phyloP scores from a whole-genome alignment of 768 basidiomycete genomes.

The Collybiopsis luxurians region DNA sequence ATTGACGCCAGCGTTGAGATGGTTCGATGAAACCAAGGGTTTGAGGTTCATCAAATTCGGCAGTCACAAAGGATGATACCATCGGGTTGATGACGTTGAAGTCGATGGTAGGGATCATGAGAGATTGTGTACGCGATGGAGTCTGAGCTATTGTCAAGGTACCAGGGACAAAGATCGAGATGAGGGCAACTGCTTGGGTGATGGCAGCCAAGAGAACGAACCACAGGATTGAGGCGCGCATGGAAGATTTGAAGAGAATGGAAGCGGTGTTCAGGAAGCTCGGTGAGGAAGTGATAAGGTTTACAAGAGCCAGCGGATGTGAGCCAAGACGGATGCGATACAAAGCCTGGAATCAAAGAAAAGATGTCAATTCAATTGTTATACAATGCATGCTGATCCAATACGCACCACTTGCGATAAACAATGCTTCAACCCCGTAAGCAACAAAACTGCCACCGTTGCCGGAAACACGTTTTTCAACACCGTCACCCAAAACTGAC shows the following conservation, averaged over 20 bases:
- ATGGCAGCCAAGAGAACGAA: not conserved
- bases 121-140: not conserved
- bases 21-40: not conserved
- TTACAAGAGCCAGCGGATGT: not conserved
- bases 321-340: not conserved
- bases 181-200: not conserved
- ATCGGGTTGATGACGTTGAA: not conserved
- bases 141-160: not conserved
- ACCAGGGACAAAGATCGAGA: not conserved
- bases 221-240: not conserved
- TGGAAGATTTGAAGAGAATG: not conserved
- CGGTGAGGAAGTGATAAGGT: not conserved
- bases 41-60: not conserved
- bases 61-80: not conserved
- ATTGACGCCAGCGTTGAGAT: not conserved
- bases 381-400: not conserved
- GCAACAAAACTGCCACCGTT: not conserved
- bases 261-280: not conserved
- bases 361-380: not conserved
- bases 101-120: not conserved
- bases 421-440: not conserved
- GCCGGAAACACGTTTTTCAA: not conserved
- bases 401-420: not conserved
- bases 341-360: not conserved
- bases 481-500: not conserved